These are phyloP conservation scores for Aspergillus fischeri DNA, from an alignment of 2,329 filamentous ascomycete genomes.

Conservation along the genomic window DNA sequence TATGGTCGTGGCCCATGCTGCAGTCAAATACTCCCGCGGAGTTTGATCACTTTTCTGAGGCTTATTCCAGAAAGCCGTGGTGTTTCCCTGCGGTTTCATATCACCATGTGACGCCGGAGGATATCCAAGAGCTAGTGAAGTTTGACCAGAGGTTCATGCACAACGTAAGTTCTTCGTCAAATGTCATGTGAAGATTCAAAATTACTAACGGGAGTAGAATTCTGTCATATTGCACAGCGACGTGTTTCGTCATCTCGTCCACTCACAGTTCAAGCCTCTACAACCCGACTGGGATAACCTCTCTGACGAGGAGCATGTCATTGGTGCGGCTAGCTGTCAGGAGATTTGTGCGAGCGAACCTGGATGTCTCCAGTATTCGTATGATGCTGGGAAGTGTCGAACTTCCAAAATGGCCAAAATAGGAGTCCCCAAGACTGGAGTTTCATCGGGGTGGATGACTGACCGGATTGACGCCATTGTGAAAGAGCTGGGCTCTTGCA, in stretches of 20 bases:
- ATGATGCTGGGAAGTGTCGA: conserved; percentile 2
- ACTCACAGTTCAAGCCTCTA: conserved; percentile 4
- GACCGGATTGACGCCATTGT: background rate
- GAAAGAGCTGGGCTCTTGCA: background rate
- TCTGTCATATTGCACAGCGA: conserved; percentile 22
- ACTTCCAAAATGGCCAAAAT: background rate
- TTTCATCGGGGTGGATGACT: conserved; percentile 6
- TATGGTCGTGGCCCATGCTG: conserved; percentile 45
- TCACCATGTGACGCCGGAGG: conserved; percentile 43
- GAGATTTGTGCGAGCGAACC: background rate
- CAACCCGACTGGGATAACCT: conserved; percentile 24
- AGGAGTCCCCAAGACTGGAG: background rate
- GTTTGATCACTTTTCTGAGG: conserved; percentile 36
- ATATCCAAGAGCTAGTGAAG: conserved; percentile 40
- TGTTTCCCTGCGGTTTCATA: conserved; percentile 48
- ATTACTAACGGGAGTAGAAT: conserved; percentile 12
- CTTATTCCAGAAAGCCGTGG: conserved; percentile 39
- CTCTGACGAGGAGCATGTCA: conserved; percentile 3
- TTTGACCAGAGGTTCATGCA: conserved; percentile 50
- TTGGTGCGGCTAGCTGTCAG: conserved; percentile 1
- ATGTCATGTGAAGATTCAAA: no score
- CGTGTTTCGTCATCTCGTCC: conserved; percentile 23
- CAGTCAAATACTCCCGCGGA: conserved; percentile 36
- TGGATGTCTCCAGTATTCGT: conserved; percentile 6
- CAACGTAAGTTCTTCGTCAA: conserved; percentile 47